Evolutionary conservation across 306 rosid species (phyloP).

Genomic region (Vigna trinervia): DNA sequence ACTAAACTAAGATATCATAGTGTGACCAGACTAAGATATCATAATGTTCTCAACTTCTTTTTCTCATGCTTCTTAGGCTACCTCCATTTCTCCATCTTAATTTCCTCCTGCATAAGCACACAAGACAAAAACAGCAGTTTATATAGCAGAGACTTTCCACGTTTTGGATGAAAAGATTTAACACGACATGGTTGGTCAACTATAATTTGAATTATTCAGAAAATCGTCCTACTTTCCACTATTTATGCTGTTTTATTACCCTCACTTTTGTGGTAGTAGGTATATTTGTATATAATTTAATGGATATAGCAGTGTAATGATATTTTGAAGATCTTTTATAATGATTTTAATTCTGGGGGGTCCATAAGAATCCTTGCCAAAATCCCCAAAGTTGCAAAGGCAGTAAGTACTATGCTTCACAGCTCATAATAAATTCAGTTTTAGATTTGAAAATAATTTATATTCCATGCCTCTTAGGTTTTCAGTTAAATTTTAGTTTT

Average conservation of each 20-base stretch:
- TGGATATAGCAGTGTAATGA: not conserved
- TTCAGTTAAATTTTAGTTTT: conserved; percentile 4
- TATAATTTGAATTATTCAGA: conserved; percentile 8
- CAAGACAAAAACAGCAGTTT: conserved; percentile 9
- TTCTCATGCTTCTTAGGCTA: conserved; percentile 17
- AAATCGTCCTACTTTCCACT: not conserved
- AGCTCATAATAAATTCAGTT: not conserved
- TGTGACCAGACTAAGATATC: not conserved
- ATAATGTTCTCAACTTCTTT: not conserved
- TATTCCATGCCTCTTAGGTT: conserved; percentile 4
- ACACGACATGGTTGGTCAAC: not conserved
- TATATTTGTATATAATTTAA: not conserved
- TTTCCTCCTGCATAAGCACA: conserved; percentile 55
- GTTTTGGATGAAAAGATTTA: not conserved
- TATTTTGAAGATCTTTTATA: not conserved
- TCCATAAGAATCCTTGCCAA: not conserved
- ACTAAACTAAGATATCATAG: conserved; percentile 38
- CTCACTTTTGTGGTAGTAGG: not conserved
- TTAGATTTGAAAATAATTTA: not conserved
- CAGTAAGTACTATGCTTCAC: not conserved
- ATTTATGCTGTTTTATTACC: not conserved
- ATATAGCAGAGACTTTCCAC: conserved; percentile 9
- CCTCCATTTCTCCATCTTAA: conserved; percentile 50
- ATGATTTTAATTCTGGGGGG: not conserved
- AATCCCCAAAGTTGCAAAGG: not conserved